Evolutionary conservation across 2,329 filamentous ascomycete species (phyloP), one percentile per base, ranked within the genome.

Genomic region (Escovopsis weberi): DNA sequence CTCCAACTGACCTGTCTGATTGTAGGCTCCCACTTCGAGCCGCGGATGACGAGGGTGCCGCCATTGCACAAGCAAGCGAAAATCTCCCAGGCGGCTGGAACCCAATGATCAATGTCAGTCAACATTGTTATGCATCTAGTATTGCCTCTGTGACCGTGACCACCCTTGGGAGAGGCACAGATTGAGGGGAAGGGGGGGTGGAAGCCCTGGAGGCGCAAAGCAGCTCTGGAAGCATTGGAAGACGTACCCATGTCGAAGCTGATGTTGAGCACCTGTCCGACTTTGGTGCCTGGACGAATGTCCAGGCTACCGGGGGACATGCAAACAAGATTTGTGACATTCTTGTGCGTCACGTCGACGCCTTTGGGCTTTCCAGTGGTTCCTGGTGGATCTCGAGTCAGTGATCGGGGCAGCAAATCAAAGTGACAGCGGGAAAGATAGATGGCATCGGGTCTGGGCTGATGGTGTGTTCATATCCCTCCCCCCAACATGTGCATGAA

Each of bases 231-330:
- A 26, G 33, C 19, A 32, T 26, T 37, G 12, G 38, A 43, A 12
- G 33, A 58, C 69, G 51, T 61, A 75, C 73, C 70, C 72, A 78
- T 77, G 48, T 78, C 74, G 47, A 78, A 78, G 37, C 69, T 70
- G 37, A 78, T 67, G 46, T 71, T 76, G 35, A 78, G 59, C 6
- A 76, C 60, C 43, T 74, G 72, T 3, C 68, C 71, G 7, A 78
- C 73, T 11, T 65, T 65, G 10, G 62, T 68, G 11, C 73, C 73
- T 2, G 61, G 55, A 10, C 50, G 56, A 40, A 78, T 69, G 3
- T 65, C 68, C 12, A 78, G 52, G 44, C 65, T 67, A 6, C 68
- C 71, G 0, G 74, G 73, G 19, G 64, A 61, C 26, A 67, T 54
- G 43, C 68, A 66, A 5, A 76, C 57, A 10, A 74, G 58, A 53